phyloP scores from a whole-genome alignment of 2,329 filamentous ascomycete genomes.

The Claviceps paspali region DNA sequence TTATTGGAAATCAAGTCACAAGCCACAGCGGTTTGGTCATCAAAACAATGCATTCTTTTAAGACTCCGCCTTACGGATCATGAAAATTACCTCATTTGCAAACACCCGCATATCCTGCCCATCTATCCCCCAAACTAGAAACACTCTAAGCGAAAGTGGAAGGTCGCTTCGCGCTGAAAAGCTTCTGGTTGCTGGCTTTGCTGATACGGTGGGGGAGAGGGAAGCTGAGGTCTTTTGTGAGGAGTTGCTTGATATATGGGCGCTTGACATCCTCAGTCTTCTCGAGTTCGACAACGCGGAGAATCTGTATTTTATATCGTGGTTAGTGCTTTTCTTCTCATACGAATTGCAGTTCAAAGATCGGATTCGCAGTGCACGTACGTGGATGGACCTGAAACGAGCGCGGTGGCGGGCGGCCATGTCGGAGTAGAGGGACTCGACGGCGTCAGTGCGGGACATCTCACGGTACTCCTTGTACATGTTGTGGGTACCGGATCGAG shows the following conservation, averaged over 20 bases:
- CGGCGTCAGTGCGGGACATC: slow-evolving; percentile 88
- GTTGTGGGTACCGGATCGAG: slow-evolving; percentile 99
- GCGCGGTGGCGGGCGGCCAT: slow-evolving; percentile 97
- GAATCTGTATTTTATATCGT: slow-evolving; percentile 53
- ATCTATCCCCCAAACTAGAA: slow-evolving; percentile 29
- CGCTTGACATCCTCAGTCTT: slow-evolving; percentile 90
- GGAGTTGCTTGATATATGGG: slow-evolving; percentile 98
- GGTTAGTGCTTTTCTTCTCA: too few relatives aligned
- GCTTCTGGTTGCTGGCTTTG: slow-evolving; percentile 71
- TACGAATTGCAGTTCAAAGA: not conserved
- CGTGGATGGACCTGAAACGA: slow-evolving; percentile 96
- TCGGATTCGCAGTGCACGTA: slow-evolving; percentile 35
- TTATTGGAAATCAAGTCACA: not conserved
- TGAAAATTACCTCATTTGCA: too few relatives aligned
- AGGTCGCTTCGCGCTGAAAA: slow-evolving; percentile 86
- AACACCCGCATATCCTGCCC: slow-evolving; percentile 44
- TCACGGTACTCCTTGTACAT: slow-evolving; percentile 99
- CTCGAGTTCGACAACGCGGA: slow-evolving; percentile 95
- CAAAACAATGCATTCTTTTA: slow-evolving; percentile 5
- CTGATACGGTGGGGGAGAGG: slow-evolving; percentile 91
- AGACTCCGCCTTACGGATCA: slow-evolving; percentile 5
- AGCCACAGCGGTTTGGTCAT: not conserved
- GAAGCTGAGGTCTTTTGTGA: slow-evolving; percentile 92
- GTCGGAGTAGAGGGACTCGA: slow-evolving; percentile 96
- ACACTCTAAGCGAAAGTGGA: slow-evolving; percentile 89